Evolutionary conservation across 2,329 filamentous ascomycete species (phyloP), one percentile per base, ranked within the genome.

Genomic region (Trematosphaeria pertusa): DNA sequence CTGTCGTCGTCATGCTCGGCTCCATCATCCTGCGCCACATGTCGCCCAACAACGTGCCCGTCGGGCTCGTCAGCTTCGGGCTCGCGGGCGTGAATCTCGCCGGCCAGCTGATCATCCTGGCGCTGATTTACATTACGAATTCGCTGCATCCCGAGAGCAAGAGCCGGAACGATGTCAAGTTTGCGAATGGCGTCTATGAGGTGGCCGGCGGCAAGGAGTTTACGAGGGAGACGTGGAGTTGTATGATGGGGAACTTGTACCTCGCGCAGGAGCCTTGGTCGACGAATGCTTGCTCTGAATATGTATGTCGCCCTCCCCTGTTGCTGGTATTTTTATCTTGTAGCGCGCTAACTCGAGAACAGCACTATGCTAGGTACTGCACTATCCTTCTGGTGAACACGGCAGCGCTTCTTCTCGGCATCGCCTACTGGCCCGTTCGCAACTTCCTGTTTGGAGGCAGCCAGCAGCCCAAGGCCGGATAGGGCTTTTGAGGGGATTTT

Each of bases 271-370:
- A 50, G 33, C 36, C 47, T 2, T 50, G 47, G 47, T 5, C 31
- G 12, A 43, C 30, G 18, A 50, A 46, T 39, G 42, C 47, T 3
- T 50, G 47, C 43, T 46, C 42, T 12, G 47, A 50, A 46, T 50
- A 50, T 32, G 47, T 50, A 39, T 15, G 47, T 50, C 38, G 17
- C 30, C 18, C 17, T 33, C 38, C 3, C 17, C 17, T 32, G 4
- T 5, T 31, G 5, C 30, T 34, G 28, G 28, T 36, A 8, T 24
- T 43, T 26, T 30, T 12, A 17, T n/a, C n/a, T n/a, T n/a, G n/a
- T n/a, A n/a, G n/a, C n/a, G n/a, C n/a, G 19, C 24, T 21, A 19
- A 37, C 46, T 43, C 14, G 14, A 14, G 24, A 8, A 12, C 24
- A 50, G 47, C 47, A 46, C 22, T 50, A 46, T 20, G 42, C 47